phyloP scores from a whole-genome alignment of 306 rosid genomes.

The Lupinus albus region DNA sequence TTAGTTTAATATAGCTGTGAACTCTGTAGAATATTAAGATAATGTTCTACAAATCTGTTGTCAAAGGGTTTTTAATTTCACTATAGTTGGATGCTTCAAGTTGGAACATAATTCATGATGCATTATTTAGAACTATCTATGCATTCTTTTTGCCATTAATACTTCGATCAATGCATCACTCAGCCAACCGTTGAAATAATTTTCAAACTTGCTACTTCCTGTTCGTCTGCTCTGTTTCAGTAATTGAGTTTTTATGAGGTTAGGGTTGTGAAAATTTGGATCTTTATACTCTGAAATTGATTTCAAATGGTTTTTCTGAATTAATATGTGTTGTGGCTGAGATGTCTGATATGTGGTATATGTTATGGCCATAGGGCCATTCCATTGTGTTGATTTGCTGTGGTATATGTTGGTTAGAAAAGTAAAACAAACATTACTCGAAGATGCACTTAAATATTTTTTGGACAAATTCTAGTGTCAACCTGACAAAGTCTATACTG shows the following conservation, averaged over 20 bases:
- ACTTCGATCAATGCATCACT: constrained; percentile 14
- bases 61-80: constrained; percentile 21
- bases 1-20: constrained; percentile 15
- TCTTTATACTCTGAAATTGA: too few species aligned
- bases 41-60: constrained; percentile 29
- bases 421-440: not conserved
- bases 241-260: too few species aligned
- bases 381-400: too few species aligned
- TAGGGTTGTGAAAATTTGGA: too few species aligned
- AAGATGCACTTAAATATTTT: not conserved
- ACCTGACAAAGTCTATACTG: not conserved
- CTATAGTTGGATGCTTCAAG: constrained; percentile 24
- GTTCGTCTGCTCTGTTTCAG: too few species aligned
- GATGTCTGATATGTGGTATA: too few species aligned
- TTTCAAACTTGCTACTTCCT: too few species aligned
- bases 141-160: not conserved
- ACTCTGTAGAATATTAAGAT: not conserved
- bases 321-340: too few species aligned
- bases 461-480: not conserved
- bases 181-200: not conserved
- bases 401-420: too few species aligned
- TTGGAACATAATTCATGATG: not conserved
- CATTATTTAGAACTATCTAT: not conserved
- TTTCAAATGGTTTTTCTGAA: too few species aligned
- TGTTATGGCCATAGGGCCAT: too few species aligned